Conservation (phyloP, 768 basidiomycete species). For the Russula lepida region DNA sequence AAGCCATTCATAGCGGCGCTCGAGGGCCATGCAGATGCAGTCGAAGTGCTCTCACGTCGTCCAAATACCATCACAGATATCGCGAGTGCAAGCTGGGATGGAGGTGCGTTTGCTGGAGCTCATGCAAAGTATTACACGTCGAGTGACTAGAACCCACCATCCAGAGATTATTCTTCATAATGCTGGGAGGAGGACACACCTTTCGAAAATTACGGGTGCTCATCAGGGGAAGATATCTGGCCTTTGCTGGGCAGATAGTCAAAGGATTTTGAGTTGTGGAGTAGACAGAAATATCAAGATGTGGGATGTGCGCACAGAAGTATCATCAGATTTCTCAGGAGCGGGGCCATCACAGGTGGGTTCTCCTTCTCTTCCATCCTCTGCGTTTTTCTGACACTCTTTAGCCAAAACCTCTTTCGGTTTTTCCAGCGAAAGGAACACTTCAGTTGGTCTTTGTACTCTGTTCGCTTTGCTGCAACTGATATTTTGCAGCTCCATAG, state of each 20-base stretch:
- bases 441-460: slow-evolving; percentile 64
- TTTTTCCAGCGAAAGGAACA: slow-evolving; percentile 78
- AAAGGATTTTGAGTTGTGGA: slow-evolving; percentile 67
- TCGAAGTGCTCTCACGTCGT: slow-evolving; percentile 10
- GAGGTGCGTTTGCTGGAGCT: slow-evolving; percentile 48
- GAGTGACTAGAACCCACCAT: neutral
- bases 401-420: slow-evolving; percentile 49
- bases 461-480: neutral
- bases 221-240: slow-evolving; percentile 86
- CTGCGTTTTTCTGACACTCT: neutral
- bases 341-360: slow-evolving; percentile 35
- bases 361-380: neutral
- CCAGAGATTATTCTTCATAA: slow-evolving; percentile 84
- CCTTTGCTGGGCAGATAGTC: slow-evolving; percentile 58
- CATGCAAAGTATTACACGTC: neutral
- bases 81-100: slow-evolving; percentile 78
- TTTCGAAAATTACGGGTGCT: slow-evolving; percentile 53
- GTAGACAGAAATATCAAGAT: slow-evolving; percentile 77
- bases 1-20: slow-evolving; percentile 88
- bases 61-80: slow-evolving; percentile 12
- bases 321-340: slow-evolving; percentile 25
- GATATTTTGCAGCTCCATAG: slow-evolving; percentile 59
- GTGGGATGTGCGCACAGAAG: slow-evolving; percentile 46
- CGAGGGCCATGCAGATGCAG: slow-evolving; percentile 65
- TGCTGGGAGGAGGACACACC: slow-evolving; percentile 47